Base-by-base conservation (phyloP, 768 basidiomycete genomes). In the Mycena chlorophos region DNA sequence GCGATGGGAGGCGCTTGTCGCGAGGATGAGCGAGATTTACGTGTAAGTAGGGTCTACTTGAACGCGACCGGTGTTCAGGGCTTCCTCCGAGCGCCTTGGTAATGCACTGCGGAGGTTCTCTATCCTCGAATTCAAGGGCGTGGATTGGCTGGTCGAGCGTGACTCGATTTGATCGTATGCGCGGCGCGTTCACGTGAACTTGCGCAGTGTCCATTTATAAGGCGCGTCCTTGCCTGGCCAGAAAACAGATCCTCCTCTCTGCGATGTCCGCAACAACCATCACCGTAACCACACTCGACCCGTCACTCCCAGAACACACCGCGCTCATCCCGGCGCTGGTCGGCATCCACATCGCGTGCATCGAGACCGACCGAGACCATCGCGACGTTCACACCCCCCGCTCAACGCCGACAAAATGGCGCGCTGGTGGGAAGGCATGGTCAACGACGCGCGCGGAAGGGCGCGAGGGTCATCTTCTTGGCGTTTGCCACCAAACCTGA, bases 1-100 rank as follows among this genome's bases (percentile, higher is more conserved):
- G 8, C 69, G 70, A 3, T 73, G 84, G 13, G 65, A 65, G 2
- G 70, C 69, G 6, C 38, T 88, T 20, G 77, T 84, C 0, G 50
- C 51, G 2, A 67, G 57, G 19, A 73, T 82, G 63, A 59, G 47
- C 16, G 71, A 73, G 47, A 70, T 68, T 30, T 81, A 75, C 56
- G 62, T 54, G 0, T 66, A 61, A 19, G 40, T n/a, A n/a, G n/a
- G n/a, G n/a, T 8, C 17, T 34, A 34, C 31, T 34, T 8, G 8
- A 8, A 34, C 31, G 31, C 8, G 31, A 8, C 31, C 31, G 8
- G 31, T 8, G 8, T 34, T 17, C 17, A 34, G 17, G 17, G 17
- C 8, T 8, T 17, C 8, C 8, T 17, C 8, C 8, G 31, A 34
- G 8, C 31, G 31, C 8, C 31, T 40, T 40, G 10, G 39, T 20